Evolutionary conservation across 73 alveolate species (phyloP).

Genomic region (Paramecium octaurelia): DNA sequence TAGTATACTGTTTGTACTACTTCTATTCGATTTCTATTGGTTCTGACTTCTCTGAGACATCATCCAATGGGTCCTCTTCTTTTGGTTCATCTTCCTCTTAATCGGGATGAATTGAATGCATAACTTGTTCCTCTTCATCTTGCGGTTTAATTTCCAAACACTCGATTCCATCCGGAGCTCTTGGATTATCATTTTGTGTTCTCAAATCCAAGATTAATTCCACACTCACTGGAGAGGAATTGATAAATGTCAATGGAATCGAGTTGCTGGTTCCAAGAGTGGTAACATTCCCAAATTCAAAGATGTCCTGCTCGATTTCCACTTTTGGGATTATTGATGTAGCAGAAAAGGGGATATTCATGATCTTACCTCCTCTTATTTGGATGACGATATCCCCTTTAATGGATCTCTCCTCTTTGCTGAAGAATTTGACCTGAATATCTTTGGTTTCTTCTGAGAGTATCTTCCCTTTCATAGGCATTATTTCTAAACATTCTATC

Average conservation of each 20-base stretch:
- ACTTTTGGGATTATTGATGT: slow-evolving; percentile 93
- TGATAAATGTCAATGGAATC: slow-evolving; percentile 80
- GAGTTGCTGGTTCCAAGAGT: slow-evolving; percentile 79
- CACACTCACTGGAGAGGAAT: slow-evolving; percentile 79
- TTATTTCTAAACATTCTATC: slow-evolving; percentile 71
- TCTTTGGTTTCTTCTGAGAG: slow-evolving; percentile 78
- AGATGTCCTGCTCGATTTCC: slow-evolving; percentile 82
- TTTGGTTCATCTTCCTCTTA: slow-evolving; percentile 54
- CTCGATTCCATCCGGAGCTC: slow-evolving; percentile 66
- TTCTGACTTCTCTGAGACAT: slow-evolving; percentile 31
- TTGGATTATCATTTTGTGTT: slow-evolving; percentile 60
- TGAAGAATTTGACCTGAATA: slow-evolving; percentile 81
- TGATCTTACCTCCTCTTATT: slow-evolving; percentile 94
- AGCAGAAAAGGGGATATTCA: slow-evolving; percentile 84
- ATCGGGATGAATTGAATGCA: slow-evolving; percentile 62
- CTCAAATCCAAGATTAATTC: slow-evolving; percentile 69
- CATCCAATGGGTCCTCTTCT: slow-evolving; percentile 55
- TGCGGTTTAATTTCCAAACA: slow-evolving; percentile 40
- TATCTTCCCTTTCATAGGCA: slow-evolving; percentile 79
- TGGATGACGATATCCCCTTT: slow-evolving; percentile 85
- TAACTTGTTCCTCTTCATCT: slow-evolving; percentile 57
- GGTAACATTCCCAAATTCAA: slow-evolving; percentile 97
- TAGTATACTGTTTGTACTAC: slow-evolving; percentile 13
- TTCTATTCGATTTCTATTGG: slow-evolving; percentile 41
- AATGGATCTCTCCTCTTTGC: slow-evolving; percentile 87